A percentile compares a stretch with the other conserved stretches of the same genome.
phyloP scores from a whole-genome alignment of 2,329 filamentous ascomycete genomes.

The Stemphylium beticola region DNA sequence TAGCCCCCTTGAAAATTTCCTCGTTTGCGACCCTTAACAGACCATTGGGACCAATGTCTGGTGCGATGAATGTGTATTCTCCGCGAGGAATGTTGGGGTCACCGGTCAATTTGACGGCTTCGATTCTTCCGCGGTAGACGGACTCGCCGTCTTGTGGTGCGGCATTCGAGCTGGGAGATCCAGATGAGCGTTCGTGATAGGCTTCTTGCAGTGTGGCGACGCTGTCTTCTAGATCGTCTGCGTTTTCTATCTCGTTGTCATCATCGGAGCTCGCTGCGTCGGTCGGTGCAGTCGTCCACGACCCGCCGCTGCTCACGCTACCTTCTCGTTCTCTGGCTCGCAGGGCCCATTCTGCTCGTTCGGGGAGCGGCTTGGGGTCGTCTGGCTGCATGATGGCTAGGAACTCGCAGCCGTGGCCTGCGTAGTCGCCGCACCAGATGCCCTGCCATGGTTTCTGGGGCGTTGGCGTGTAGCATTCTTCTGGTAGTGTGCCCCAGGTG shows the following conservation, averaged over 20 bases:
- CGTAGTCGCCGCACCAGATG: conserved; percentile 92
- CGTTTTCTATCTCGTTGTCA: conserved; percentile 18
- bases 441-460: conserved; percentile 81
- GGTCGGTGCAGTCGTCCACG: conserved; percentile 42
- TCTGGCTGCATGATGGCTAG: conserved; percentile 79
- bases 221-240: conserved; percentile 50
- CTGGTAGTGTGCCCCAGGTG: conserved; percentile 76
- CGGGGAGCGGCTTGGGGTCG: conserved; percentile 50
- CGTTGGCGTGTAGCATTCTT: conserved; percentile 79
- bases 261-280: conserved; percentile 19
- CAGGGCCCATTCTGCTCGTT: conserved; percentile 39
- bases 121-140: conserved; percentile 70
- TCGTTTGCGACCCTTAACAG: conserved; percentile 70
- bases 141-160: conserved; percentile 21
- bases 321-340: conserved; percentile 31
- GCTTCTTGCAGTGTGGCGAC: conserved; percentile 37
- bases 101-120: conserved; percentile 89
- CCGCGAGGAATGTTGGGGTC: conserved; percentile 89
- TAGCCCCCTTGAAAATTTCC: conserved; percentile 72
- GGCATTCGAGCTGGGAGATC: neutral
- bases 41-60: conserved; percentile 74
- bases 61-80: conserved; percentile 79
- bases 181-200: neutral
- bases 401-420: conserved; percentile 87
- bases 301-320: conserved; percentile 38